Base-by-base conservation (phyloP, 2,329 filamentous ascomycete genomes). In the Sarocladium strictum region DNA sequence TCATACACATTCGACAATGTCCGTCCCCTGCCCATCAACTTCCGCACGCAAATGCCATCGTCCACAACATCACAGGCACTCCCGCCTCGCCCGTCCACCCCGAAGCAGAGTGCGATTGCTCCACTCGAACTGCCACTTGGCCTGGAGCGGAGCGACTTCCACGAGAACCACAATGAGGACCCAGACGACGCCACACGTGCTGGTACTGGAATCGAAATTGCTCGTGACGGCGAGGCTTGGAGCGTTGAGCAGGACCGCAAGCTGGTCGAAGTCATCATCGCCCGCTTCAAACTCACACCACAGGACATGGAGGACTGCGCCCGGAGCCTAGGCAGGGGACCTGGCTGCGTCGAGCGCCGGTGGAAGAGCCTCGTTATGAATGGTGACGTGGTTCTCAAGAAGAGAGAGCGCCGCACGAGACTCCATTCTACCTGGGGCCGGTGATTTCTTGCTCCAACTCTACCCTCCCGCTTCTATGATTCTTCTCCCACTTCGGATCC, bases 251-350 rank as follows among this genome's bases (percentile, higher is more conserved):
- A 87, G 58, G 84, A 87, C 65, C 75, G 81, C 55, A 73, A 85
- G 55, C 72, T 87, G 2, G 80, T 87, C n/a, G 83, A 86, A 67
- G 74, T 87, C 17, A 81, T 87, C 37, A 72, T 87, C 5, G 82
- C 85, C 64, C 86, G 86, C 71, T 73, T 87, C 54, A 80, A 79
- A 68, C 73, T 87, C 21, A 78, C 77, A 60, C 85, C 82, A 67
- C 74, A 76, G 52, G 83, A 87, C 56, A 86, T 83, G 84, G 80
- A 85, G 56, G 83, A 87, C 64, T 86, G 83, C 65, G 84, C 83
- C 41, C 75, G 81, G 56, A 83, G 75, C 59, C 71, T 87, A 7
- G 83, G 84, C 58, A 81, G 78, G 61, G 81, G 85, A 67, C 73
- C 79, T 53, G 72, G 75, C 56, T 79, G 75, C 56, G 72, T 85